Evolutionary conservation across 805 yeast species (phyloP), one percentile per base, ranked within the genome.

Genomic region (Candida nanaspora): DNA sequence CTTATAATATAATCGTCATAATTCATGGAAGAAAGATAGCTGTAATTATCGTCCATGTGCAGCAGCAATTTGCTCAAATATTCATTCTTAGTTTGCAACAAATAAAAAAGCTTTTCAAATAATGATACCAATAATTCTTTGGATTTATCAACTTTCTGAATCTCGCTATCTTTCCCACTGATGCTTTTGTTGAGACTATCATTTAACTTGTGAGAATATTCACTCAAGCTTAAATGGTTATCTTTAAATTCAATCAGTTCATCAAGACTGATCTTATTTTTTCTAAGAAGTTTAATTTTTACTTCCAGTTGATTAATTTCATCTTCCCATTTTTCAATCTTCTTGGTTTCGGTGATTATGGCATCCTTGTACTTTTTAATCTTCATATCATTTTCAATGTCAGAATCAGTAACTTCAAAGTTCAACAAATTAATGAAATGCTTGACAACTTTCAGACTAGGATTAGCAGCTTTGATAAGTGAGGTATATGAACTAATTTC

Each of bases 81-180:
- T 1, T 60, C 57, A 0, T 95, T 85, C 51, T 86, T 86, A 0
- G 95, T 84, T 57, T 93, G 98, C 34, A 93, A 59, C 21, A 91
- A 62, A 53, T 82, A 93, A 49, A 93, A 80, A 39, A 91, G 55
- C 19, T 85, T 82, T 50, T 82, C 96, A 59, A 83, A 85, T 1
- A 77, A 59, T 45, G 81, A 88, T 38, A 80, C 66, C 44, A 86
- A 68, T 20, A 68, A 69, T 43, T 70, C 65, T 10, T 74, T 58
- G 3, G 71, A 59, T 41, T 67, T 68, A 45, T 65, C 48, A 61
- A 60, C 46, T 5, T 27, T 25, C 33, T 21, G 7, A 11, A 14
- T 25, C 6, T 30, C 20, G n/a, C 8, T n/a, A 5, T 18, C 15
- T 7, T 16, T 3, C 6, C 35, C 28, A n/a, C 4, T 51, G 6